phyloP scores from a whole-genome alignment of 2,329 filamentous ascomycete species.

The Thielaviopsis ethacetica region DNA sequence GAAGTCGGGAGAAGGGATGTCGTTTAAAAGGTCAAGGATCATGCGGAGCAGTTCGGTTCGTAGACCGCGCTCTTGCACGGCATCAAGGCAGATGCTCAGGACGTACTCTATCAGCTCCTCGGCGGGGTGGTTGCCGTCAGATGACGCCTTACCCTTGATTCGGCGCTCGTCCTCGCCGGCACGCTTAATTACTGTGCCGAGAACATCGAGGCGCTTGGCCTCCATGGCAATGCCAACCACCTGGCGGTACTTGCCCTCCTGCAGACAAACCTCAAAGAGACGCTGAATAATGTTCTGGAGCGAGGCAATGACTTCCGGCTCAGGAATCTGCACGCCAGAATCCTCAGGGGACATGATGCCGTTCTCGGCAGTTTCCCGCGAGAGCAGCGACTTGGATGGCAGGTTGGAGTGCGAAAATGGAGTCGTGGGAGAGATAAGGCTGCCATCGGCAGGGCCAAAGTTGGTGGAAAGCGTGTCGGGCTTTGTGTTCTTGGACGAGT shows the following conservation, averaged over 20 bases:
- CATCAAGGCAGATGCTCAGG: conserved; percentile 89
- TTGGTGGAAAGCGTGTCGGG: conserved; percentile 44
- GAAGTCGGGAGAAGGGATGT: conserved; percentile 84
- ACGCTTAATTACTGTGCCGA: conserved; percentile 72
- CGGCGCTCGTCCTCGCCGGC: conserved; percentile 76
- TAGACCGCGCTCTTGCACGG: conserved; percentile 83
- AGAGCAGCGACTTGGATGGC: conserved; percentile 89
- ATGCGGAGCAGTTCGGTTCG: conserved; percentile 72
- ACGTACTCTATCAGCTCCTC: conserved; percentile 97
- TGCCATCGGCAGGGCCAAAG: conserved; percentile 56
- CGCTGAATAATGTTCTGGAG: conserved; percentile 74
- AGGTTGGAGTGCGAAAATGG: conserved; percentile 89
- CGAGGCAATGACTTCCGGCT: conserved; percentile 60
- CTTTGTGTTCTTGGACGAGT: conserved; percentile 25
- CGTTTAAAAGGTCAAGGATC: conserved; percentile 87
- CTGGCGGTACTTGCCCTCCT: conserved; percentile 76
- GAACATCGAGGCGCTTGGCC: conserved; percentile 76
- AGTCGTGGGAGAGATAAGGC: conserved; percentile 72
- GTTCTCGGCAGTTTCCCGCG: conserved; percentile 55
- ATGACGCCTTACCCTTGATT: conserved; percentile 38
- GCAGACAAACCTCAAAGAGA: conserved; percentile 79
- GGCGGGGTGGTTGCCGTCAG: conserved; percentile 40
- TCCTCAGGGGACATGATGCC: conserved; percentile 23
- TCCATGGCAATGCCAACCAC: conserved; percentile 95
- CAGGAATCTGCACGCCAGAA: conserved; percentile 37